Base-by-base conservation (phyloP, 306 rosid genomes). In the Oemleria cerasiformis region DNA sequence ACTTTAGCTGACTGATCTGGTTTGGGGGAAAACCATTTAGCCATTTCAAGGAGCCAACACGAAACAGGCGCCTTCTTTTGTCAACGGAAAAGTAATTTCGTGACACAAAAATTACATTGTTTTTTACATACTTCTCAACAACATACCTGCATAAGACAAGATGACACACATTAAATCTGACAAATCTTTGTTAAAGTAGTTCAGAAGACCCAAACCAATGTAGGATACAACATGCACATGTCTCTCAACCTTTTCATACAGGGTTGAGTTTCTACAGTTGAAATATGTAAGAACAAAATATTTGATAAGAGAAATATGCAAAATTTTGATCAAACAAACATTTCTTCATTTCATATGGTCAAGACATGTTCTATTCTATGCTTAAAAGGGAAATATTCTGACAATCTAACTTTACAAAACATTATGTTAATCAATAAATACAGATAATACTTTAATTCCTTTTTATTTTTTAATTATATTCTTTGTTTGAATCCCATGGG, bases 41-140 rank as follows among this genome's bases (percentile, higher is more conserved):
- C 98, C 97, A 94, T 81, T 89, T 94, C 42, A 94, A 77, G 71
- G 96, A 94, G 66, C 98, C 96, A 68, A 81, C 92, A 60, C 95
- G 84, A 60, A 94, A 91, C 61, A 85, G 7, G 34, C 96, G 88
- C 82, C 98, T 89, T 77, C 91, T 86, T 85, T 94, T 94, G 79
- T 94, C 92, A n/a, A 79, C 23, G 25, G 98, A 88, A 82, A 84
- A 94, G 79, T 94, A 94, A 81, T 91, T 94, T 85, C 96, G 89
- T 45, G 98, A 94, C 74, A 88, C 97, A 78, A 91, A 94, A 64
- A 91, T 86, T 47, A 91, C 96, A 76, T 94, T 91, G 85, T 87
- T 86, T 79, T 83, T 85, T 62, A 87, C 73, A 79, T 94, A 92
- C 82, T 94, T 94, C 84, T 91, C 91, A 72, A 94, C 98, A 58